Evolutionary conservation across 768 basidiomycete genomes (phyloP).

Genomic region (Boletus pseudo-olivaceus): DNA sequence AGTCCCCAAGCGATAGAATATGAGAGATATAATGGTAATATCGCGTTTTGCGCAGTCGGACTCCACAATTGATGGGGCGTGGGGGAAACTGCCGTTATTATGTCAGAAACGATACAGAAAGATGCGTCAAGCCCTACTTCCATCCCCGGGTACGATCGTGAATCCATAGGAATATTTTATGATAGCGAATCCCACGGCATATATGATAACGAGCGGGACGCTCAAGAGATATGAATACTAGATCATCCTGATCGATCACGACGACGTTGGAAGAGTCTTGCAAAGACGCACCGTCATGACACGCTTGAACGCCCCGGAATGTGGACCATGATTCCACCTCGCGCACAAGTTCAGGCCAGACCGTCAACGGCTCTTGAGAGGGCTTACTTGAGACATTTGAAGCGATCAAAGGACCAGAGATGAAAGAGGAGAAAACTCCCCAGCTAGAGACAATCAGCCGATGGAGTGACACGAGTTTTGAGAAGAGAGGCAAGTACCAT

Average conservation of each 20-base stretch:
- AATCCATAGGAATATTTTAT: conserved; percentile 78
- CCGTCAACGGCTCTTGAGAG: not conserved
- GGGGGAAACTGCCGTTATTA: conserved; percentile 48
- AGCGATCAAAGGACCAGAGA: conserved; percentile 77
- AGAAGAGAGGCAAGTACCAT: conserved; percentile 35
- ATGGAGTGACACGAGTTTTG: too few relatives aligned
- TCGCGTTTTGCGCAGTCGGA: conserved; percentile 38
- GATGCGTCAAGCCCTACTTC: conserved; percentile 32
- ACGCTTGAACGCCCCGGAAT: conserved; percentile 77
- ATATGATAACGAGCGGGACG: conserved; percentile 57
- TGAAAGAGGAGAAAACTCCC: conserved; percentile 65
- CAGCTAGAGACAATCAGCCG: conserved; percentile 37
- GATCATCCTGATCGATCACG: not conserved
- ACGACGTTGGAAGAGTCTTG: not conserved
- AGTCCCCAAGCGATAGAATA: conserved; percentile 69
- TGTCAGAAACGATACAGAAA: not conserved
- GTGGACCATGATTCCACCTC: conserved; percentile 67
- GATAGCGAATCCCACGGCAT: conserved; percentile 57
- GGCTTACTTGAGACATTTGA: conserved; percentile 64
- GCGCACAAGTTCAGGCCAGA: not conserved
- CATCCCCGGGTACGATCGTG: conserved; percentile 38
- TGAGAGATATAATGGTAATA: conserved; percentile 63
- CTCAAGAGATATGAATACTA: conserved; percentile 71
- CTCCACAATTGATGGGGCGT: conserved; percentile 63
- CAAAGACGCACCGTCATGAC: conserved; percentile 69